phyloP scores from a whole-genome alignment of 2,329 filamentous ascomycete genomes.

The Clathrospora elynae region DNA sequence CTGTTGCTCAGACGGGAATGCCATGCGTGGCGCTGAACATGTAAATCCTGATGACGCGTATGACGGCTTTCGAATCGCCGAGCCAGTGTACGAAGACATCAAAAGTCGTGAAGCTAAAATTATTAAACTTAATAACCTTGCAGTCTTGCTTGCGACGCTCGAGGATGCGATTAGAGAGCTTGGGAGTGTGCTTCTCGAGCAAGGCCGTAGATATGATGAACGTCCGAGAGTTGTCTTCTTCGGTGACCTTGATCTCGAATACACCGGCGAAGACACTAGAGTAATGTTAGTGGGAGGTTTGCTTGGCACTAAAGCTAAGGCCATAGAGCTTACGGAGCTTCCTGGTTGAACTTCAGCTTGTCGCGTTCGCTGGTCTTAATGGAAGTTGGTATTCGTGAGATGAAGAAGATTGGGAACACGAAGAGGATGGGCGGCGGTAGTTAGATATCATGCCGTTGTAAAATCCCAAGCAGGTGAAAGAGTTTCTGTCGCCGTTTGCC shows the following conservation, averaged over 20 bases:
- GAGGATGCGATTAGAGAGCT: neutral
- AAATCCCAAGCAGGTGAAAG: no score
- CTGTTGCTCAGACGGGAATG: no score
- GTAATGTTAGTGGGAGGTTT: neutral
- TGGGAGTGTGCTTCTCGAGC: neutral
- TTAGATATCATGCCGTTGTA: no score
- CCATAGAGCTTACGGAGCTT: neutral
- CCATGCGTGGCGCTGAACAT: no score
- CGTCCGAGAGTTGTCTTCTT: neutral
- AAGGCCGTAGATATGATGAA: neutral
- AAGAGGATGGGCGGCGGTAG: neutral
- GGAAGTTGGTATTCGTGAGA: neutral
- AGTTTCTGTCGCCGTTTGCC: no score
- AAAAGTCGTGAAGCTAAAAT: neutral
- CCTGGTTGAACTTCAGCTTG: neutral
- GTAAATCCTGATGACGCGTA: neutral
- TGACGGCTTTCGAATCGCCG: neutral
- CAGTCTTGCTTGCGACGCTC: neutral
- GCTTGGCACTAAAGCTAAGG: neutral
- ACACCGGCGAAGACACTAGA: neutral
- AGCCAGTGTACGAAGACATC: neutral
- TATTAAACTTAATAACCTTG: neutral
- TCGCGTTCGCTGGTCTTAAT: neutral
- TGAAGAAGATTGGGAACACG: neutral
- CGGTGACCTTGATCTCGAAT: neutral